These are phyloP conservation scores for Ceriops tagal DNA, from an alignment of 345 rosid genomes.

Conservation along the genomic window DNA sequence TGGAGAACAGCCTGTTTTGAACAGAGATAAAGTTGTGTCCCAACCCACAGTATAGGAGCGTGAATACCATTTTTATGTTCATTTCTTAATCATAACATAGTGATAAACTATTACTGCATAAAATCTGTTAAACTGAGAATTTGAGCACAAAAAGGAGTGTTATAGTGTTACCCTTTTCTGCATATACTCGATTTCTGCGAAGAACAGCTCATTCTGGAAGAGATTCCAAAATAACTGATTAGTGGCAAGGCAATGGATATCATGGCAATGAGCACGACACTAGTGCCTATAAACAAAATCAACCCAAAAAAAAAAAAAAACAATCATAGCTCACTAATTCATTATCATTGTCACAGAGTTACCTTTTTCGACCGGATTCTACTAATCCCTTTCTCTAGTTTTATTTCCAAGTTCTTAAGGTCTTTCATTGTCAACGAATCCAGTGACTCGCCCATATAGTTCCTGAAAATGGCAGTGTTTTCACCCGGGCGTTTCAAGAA, in stretches of 20 bases:
- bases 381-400: conserved; percentile 73
- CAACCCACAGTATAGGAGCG: too few species aligned
- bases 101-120: too few species aligned
- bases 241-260: conserved; percentile 5
- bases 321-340: neutral
- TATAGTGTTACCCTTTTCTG: conserved; percentile 47
- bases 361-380: conserved; percentile 95
- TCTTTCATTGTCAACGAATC: conserved; percentile 50
- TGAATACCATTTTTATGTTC: too few species aligned
- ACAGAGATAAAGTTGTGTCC: too few species aligned
- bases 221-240: conserved; percentile 5
- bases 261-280: neutral
- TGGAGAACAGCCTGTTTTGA: too few species aligned
- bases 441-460: conserved; percentile 79
- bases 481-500: neutral
- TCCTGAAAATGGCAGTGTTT: conserved; percentile 35
- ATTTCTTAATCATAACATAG: too few species aligned
- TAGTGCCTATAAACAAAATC: neutral
- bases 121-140: neutral
- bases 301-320: neutral
- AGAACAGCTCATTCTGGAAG: conserved; percentile 75
- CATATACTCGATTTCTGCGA: conserved; percentile 91
- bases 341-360: neutral
- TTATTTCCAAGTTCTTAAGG: conserved; percentile 61
- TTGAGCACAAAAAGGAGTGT: neutral